phyloP scores from a whole-genome alignment of 257 asterid genomes.

The Solanum sejunctum region DNA sequence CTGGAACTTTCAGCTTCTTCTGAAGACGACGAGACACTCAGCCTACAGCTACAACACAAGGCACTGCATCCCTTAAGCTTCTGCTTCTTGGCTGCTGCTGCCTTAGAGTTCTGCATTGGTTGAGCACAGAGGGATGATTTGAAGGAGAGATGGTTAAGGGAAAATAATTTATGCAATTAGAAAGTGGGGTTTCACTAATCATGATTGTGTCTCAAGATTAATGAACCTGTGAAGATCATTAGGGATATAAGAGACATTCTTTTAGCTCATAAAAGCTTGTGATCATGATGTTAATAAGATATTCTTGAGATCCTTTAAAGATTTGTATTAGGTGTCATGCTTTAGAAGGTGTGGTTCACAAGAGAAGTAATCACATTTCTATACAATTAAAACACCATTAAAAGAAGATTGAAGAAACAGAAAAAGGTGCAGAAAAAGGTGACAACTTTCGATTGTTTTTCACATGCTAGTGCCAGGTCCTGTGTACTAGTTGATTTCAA shows the following conservation, averaged over 20 bases:
- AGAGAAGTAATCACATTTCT: not conserved
- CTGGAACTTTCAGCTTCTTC: conserved; percentile 42
- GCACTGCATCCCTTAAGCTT: conserved; percentile 34
- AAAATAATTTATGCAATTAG: conserved; percentile 26
- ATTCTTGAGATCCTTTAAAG: conserved; percentile 22
- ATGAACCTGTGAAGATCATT: conserved; percentile 11
- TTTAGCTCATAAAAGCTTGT: conserved; percentile 16
- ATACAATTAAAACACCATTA: not conserved
- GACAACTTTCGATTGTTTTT: not conserved
- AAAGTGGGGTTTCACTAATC: conserved; percentile 24
- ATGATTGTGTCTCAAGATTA: conserved; percentile 45
- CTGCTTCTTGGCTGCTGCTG: conserved; percentile 23
- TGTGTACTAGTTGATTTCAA: not conserved
- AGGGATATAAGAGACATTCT: conserved; percentile 13
- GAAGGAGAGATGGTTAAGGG: conserved; percentile 11
- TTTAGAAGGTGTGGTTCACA: conserved; percentile 26
- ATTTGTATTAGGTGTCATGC: conserved; percentile 40
- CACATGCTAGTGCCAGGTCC: conserved; percentile 1
- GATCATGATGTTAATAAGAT: conserved; percentile 11
- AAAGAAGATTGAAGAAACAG: not conserved
- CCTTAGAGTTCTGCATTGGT: conserved; percentile 33
- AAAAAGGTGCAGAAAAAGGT: not conserved
- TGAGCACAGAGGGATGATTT: conserved; percentile 12
- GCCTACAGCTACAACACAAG: conserved; percentile 51
- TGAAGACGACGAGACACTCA: conserved; percentile 39